Evolutionary conservation across 345 rosid species (phyloP), one percentile per base, ranked within the genome.

Genomic region (Sisymbrium irio): DNA sequence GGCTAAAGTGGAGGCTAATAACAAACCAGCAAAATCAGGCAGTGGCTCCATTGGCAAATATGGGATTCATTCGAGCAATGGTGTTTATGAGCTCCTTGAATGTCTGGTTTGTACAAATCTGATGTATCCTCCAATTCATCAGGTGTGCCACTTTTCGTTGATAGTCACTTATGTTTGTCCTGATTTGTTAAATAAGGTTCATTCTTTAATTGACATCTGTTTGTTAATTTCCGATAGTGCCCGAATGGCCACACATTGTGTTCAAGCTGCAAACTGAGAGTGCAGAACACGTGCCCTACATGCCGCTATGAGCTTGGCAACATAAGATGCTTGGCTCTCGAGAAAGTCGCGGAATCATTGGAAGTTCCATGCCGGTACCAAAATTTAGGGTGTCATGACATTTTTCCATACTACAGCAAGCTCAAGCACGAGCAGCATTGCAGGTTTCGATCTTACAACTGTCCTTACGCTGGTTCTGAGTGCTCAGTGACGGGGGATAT

Each of bases 241-340:
- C 93, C 95, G 0, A 92, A 92, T 62, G 96, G 93, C 77, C 98
- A 92, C 69, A 90, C 98, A 22, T 69, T 92, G 62, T 92, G 98
- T 61, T 83, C 95, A 39, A 82, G 22, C 74, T 92, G 98, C 83
- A 88, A 89, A 80, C 77, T 73, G 15, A 86, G 91, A 76, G 85
- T 90, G 40, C 88, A 82, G 72, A 92, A 87, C 78, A 75, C 79
- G 3, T 92, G 98, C 76, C 98, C 96, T 20, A 90, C 92, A 65
- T 93, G 98, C 77, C 88, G 93, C 4, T 82, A 79, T 44, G 97
- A 89, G 76, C 96, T 93, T 56, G 98, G 97, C 57, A 89, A 87
- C 77, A 93, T 93, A 79, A 80, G 98, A 77, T 93, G 98, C 78
- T 72, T 93, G 83, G 97, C 89, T 39, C 74, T 93, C 44, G 98